Evolutionary conservation across 495 filamentous ascomycete species (phyloP), one percentile per base, ranked within the genome.

Genomic region (Penicillium roqueforti): DNA sequence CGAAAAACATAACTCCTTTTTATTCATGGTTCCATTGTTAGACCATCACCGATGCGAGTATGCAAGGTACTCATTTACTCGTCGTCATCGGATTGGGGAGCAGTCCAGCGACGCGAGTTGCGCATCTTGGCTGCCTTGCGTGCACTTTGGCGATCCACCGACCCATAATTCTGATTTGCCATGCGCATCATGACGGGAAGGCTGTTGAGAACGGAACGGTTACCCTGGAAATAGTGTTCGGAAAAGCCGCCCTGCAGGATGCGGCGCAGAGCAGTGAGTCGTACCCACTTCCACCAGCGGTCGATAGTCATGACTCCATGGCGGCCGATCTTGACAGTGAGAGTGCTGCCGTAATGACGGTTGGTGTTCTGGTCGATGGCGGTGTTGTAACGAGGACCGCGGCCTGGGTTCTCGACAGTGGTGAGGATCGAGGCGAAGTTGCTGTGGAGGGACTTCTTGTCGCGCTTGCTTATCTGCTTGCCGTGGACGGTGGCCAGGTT

Each of bases 201-300:
- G 63, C 83, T 84, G 40, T 92, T 81, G 62, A 86, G 83, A 1
- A 97, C 85, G 6, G 87, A 81, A 41, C 85, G 83, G 55, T 97
- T 97, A 34, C 83, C 78, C 70, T 88, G 76, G 68, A 87, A 95
- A 65, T 91, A 96, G 69, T 97, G 92, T 34, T 78, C 80, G 19
- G 85, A 70, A 46, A 97, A 91, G 0, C 92, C 92, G 13, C 87
- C 85, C 54, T 87, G 86, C 37, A 97, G 71, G 9, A 92, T 67
- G n/a, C 85, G 76, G 64, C 87, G 85, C 31, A 97, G 75, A 38
- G 84, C 81, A 53, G 90, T 83, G 43, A 95, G 69, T 22, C 91
- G 80, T 58, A 88, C 78, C 57, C 92, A 79, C 59, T 96, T 92
- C 80, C 89, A 93, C 92, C 92, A 97, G 36, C 81, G 84, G 61